Base-by-base conservation (phyloP, 306 rosid species). In the Prosopis cineraria region DNA sequence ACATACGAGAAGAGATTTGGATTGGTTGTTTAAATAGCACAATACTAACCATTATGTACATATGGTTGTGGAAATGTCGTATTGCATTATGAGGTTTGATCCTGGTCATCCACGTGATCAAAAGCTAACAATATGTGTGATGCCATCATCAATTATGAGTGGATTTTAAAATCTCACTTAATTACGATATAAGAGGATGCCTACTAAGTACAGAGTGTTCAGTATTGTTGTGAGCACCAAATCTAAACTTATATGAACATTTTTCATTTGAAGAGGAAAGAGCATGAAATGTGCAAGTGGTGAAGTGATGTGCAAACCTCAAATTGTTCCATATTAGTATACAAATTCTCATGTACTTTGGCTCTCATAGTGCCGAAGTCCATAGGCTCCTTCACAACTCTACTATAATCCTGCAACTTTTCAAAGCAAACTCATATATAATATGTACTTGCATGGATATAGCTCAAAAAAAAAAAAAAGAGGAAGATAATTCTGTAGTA, bases 361-460 rank as follows among this genome's bases (percentile, higher is more conserved):
- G 76, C 77, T 41, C 76, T 58, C 76, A 78, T 59, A 8, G 76
- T 78, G 25, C 30, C 71, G 8, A 78, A 59, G 36, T 78, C 71
- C 82, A 78, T 78, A 20, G 82, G 76, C 52, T 70, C 62, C 70
- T 70, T 78, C 20, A 56, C 34, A 31, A 70, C 16, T 10, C 4
- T 12, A 48, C 19, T 25, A 24, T 70, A 27, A 44, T 13, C 67
- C 76, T 44, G 29, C 19, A 43, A 58, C 71, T 33, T 60, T 60
- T 30, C 22, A 60, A 60, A 60, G 67, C 39, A 29, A 60, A 60
- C 22, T 3, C 40, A n/a, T n/a, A n/a, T 12, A 58, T 58, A 4
- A 12, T 52, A 58, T 50, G 29, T 9, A 52, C 56, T 48, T 11
- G 5, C 17, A 43, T 1, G 13, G 29, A n/a, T 40, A 40, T 40